Evolutionary conservation across 768 basidiomycete species (phyloP).

Genomic region (Kwoniella europaea): DNA sequence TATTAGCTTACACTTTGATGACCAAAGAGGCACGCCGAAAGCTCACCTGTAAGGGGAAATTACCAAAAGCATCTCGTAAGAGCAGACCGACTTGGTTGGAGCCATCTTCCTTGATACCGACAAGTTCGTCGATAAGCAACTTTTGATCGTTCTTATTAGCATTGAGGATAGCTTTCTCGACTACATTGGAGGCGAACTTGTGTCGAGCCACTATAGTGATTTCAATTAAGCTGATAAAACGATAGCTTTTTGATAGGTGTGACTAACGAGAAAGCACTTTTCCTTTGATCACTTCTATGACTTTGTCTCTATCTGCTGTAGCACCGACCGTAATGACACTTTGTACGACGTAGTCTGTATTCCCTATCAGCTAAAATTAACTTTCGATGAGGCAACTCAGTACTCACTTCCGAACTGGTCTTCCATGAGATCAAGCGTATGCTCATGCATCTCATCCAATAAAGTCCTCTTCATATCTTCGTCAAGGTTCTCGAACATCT

Average conservation of each 20-base stretch:
- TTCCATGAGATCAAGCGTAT: constrained; percentile 74
- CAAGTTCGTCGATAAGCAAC: constrained; percentile 78
- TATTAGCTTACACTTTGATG: neutral
- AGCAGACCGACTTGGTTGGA: constrained; percentile 64
- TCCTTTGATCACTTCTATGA: constrained; percentile 73
- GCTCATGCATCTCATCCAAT: constrained; percentile 79
- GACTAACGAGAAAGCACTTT: constrained; percentile 65
- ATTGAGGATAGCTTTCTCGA: constrained; percentile 81
- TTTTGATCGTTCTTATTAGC: constrained; percentile 71
- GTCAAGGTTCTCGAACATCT: constrained; percentile 84
- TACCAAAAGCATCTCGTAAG: constrained; percentile 44
- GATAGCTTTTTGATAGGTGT: neutral
- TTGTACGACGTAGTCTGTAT: constrained; percentile 82
- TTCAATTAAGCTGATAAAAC: neutral
- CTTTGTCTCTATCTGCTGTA: constrained; percentile 68
- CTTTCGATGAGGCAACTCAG: neutral
- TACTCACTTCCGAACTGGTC: constrained; percentile 75
- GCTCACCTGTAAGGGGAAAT: constrained; percentile 52
- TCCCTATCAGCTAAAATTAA: neutral
- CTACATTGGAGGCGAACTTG: constrained; percentile 95
- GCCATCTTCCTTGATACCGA: constrained; percentile 69
- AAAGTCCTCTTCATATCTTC: constrained; percentile 70
- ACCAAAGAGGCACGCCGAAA: neutral
- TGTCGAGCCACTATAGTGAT: constrained; percentile 46
- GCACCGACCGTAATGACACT: constrained; percentile 84